phyloP scores from a whole-genome alignment of 2,329 filamentous ascomycete genomes.

The Xylaria sp. region DNA sequence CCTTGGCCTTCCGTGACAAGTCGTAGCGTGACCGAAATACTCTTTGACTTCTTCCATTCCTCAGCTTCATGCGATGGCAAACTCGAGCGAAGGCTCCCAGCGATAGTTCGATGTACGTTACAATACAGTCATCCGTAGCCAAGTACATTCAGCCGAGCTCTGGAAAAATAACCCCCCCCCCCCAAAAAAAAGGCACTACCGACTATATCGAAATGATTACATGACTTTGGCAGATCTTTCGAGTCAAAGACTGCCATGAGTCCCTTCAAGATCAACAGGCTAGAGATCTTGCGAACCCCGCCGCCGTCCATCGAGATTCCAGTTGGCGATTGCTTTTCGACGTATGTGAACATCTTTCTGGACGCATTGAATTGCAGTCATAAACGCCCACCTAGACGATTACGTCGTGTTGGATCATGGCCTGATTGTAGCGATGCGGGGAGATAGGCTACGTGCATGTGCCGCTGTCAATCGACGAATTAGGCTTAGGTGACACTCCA shows the following conservation, averaged over 20 bases:
- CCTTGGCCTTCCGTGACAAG: too few relatives aligned
- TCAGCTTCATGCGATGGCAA: too few relatives aligned
- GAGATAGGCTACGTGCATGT: background rate
- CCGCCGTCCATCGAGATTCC: slow-evolving; percentile 2
- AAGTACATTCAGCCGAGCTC: too few relatives aligned
- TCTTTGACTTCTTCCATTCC: too few relatives aligned
- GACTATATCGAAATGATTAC: slow-evolving; percentile 1
- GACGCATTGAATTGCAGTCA: background rate
- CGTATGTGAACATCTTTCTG: background rate
- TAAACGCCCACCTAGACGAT: background rate
- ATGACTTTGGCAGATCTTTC: background rate
- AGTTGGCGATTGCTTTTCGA: background rate
- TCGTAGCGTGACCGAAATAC: too few relatives aligned
- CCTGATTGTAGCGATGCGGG: background rate
- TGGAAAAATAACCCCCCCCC: background rate
- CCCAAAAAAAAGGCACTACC: background rate
- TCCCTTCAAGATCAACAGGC: background rate
- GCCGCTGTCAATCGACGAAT: background rate
- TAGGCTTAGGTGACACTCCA: background rate
- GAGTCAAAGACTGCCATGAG: too few relatives aligned
- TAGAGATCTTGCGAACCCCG: background rate
- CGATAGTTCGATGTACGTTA: too few relatives aligned
- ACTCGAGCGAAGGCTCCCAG: too few relatives aligned
- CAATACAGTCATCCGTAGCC: too few relatives aligned
- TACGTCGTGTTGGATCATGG: background rate